A percentile compares a stretch with the other conserved stretches of the same genome.
Conservation (phyloP, 2,329 filamentous ascomycete genomes). For the Coniochaeta ligniaria region DNA sequence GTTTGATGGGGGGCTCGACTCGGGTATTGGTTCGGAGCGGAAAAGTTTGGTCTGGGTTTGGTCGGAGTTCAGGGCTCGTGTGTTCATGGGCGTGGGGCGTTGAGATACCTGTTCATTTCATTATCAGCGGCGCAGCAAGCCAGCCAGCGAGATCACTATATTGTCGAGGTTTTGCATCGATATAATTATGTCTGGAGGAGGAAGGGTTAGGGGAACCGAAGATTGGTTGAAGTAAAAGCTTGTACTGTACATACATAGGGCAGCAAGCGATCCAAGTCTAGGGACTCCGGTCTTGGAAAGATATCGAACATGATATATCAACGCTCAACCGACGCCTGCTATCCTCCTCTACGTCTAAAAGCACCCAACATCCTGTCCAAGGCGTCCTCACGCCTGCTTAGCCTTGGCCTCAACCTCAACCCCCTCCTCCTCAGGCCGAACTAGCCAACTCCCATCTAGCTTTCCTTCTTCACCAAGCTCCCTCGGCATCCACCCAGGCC, state of each 20-base stretch:
- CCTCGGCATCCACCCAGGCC: constrained; percentile 51
- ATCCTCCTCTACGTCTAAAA: background rate
- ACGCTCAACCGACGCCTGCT: background rate
- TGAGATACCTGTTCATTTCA: background rate
- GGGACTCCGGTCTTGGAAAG: background rate
- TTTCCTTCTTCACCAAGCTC: constrained; percentile 24
- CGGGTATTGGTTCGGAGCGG: background rate
- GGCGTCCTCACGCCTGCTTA: constrained; percentile 1
- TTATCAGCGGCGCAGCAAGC: background rate
- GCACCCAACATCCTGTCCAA: background rate
- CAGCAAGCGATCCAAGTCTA: background rate
- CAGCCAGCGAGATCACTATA: background rate
- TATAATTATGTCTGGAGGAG: background rate
- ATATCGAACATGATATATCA: background rate
- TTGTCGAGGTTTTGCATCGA: background rate
- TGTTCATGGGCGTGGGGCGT: background rate
- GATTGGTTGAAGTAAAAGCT: background rate
- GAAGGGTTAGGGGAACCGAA: background rate
- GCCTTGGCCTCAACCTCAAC: background rate
- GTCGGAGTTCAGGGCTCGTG: background rate
- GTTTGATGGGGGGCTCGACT: constrained; percentile 28
- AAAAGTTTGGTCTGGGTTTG: background rate
- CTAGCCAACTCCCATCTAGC: constrained; percentile 32
- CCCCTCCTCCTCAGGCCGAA: constrained; percentile 17
- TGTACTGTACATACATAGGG: too few species aligned